A percentile compares a stretch with the other conserved stretches of the same genome.
These are phyloP conservation scores for Echites panduratus DNA, from an alignment of 257 asterid genomes.

Conservation along the genomic window DNA sequence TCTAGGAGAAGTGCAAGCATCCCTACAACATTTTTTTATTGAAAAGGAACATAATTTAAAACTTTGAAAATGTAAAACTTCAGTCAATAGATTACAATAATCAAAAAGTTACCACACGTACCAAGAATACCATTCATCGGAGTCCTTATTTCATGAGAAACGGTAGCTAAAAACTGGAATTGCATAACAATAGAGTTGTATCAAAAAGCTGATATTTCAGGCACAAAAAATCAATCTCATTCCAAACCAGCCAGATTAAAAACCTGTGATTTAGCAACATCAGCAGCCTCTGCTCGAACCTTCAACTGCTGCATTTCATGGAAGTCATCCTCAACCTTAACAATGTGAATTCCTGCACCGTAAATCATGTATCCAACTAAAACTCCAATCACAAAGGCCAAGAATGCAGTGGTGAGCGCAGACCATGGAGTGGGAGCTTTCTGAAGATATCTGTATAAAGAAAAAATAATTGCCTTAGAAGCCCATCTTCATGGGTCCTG, in stretches of 20 bases:
- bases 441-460: conserved; percentile 55
- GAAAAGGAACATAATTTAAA: conserved; percentile 1
- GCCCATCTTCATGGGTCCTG: not conserved
- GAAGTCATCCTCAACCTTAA: conserved; percentile 73
- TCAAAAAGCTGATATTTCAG: conserved; percentile 13
- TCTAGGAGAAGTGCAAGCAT: conserved; percentile 79
- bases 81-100: not conserved
- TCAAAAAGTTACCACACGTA: conserved; percentile 21
- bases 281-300: conserved; percentile 93
- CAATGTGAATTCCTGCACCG: conserved; percentile 63
- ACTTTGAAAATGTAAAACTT: not conserved
- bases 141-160: conserved; percentile 96
- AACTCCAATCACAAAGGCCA: conserved; percentile 43
- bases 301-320: conserved; percentile 63
- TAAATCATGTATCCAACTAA: conserved; percentile 59
- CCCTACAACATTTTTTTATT: conserved; percentile 38
- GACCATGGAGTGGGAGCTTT: conserved; percentile 65
- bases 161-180: conserved; percentile 85
- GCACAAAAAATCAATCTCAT: conserved; percentile 8
- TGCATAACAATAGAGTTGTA: conserved; percentile 10
- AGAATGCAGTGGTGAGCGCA: conserved; percentile 51
- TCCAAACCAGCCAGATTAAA: conserved; percentile 4
- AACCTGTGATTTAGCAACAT: conserved; percentile 93
- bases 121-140: conserved; percentile 96
- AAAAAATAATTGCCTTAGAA: conserved; percentile 8